Conservation (phyloP, 495 filamentous ascomycete genomes). For the Podospora anserina region DNA sequence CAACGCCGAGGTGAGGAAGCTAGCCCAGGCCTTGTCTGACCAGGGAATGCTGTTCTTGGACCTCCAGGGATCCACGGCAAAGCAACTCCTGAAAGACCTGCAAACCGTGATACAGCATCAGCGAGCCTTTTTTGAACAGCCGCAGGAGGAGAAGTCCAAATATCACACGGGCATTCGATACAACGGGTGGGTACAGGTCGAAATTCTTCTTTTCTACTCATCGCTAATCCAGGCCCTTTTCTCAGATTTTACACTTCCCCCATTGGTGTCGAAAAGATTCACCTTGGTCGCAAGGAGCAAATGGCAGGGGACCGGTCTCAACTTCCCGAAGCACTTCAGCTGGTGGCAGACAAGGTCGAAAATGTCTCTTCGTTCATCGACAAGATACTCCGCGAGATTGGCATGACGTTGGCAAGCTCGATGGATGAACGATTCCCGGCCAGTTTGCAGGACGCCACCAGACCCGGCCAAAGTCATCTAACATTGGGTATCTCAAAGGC, state of each 20-base stretch:
- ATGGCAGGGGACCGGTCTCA: background rate
- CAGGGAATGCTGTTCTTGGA: background rate
- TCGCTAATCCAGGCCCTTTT: no score
- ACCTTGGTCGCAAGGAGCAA: background rate
- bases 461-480: background rate
- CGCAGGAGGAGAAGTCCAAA: background rate
- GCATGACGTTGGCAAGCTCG: background rate
- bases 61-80: background rate
- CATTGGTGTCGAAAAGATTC: background rate
- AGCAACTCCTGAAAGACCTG: background rate
- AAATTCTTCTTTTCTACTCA: no score
- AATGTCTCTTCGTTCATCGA: background rate
- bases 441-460: background rate
- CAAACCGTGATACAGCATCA: background rate
- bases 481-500: background rate
- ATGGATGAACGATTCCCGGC: background rate
- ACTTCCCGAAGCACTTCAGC: background rate
- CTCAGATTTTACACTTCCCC: no score
- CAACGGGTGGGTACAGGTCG: background rate
- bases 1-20: background rate
- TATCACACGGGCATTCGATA: background rate
- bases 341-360: background rate
- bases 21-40: background rate
- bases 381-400: background rate
- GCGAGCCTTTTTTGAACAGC: background rate